Evolutionary conservation across 129 eudicot species (phyloP).

Genomic region (Escallonia rubra): DNA sequence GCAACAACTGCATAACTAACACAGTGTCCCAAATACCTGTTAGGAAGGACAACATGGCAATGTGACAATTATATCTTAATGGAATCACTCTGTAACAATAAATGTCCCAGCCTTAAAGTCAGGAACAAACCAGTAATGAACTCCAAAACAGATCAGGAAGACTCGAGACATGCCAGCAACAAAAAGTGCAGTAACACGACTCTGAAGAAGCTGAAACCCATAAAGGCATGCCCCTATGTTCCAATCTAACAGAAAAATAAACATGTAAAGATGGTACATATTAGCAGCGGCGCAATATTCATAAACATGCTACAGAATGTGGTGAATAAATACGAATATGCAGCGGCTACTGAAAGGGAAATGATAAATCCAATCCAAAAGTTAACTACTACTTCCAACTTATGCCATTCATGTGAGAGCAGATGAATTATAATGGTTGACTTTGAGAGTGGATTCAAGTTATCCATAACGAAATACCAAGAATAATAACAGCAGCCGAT

Average conservation of each 20-base stretch:
- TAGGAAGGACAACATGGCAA: not conserved
- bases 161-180: constrained; percentile 96
- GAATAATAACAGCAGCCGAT: constrained; percentile 92
- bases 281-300: not conserved
- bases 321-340: not conserved
- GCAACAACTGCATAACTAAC: constrained; percentile 94
- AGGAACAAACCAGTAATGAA: constrained; percentile 85
- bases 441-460: too few relatives aligned
- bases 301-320: not conserved
- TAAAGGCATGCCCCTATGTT: constrained; percentile 98
- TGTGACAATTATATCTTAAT: not conserved
- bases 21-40: constrained; percentile 98
- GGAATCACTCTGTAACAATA: not conserved
- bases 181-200: constrained; percentile 84
- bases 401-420: too few relatives aligned
- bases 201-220: constrained; percentile 91
- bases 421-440: too few relatives aligned
- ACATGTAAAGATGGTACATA: constrained; percentile 2
- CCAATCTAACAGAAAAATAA: constrained; percentile 59
- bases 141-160: constrained; percentile 98
- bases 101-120: not conserved
- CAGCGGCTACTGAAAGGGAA: not conserved
- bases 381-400: too few relatives aligned
- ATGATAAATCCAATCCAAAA: not conserved
- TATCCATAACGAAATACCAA: constrained; percentile 39